These are phyloP conservation scores for Saccharomycopsis amapae DNA, from an alignment of 805 yeast genomes.

Conservation along the genomic window DNA sequence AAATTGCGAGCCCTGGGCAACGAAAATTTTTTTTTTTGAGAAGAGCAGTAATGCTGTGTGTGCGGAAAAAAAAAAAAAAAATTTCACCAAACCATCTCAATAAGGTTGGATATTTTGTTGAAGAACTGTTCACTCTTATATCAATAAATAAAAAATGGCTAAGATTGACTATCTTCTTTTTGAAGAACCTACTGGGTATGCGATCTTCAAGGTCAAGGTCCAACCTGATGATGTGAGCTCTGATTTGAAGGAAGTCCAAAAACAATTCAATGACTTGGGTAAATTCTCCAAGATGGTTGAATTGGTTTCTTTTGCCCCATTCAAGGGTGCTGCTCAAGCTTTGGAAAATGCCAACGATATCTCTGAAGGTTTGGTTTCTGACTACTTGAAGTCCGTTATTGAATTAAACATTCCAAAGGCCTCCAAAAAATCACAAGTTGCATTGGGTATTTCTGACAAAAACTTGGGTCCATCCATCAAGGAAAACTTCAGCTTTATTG, in stretches of 20 bases:
- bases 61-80: too few relatives aligned
- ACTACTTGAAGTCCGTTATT: constrained; percentile 79
- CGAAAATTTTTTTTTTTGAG: too few relatives aligned
- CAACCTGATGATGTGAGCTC: constrained; percentile 94
- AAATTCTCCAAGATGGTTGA: constrained; percentile 89
- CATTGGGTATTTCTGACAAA: constrained; percentile 87
- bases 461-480: constrained; percentile 95
- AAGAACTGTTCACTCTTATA: too few relatives aligned
- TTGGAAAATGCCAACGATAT: constrained; percentile 96
- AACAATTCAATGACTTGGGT: constrained; percentile 76
- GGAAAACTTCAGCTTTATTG: constrained; percentile 81
- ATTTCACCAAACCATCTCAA: too few relatives aligned
- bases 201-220: constrained; percentile 84
- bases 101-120: too few relatives aligned
- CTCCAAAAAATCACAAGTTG: constrained; percentile 53
- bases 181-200: constrained; percentile 99
- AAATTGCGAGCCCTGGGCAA: too few relatives aligned
- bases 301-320: constrained; percentile 92
- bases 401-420: constrained; percentile 87
- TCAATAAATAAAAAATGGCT: constrained; percentile 9
- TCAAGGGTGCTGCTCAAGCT: constrained; percentile 99
- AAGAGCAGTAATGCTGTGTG: too few relatives aligned
- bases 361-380: constrained; percentile 93
- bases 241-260: constrained; percentile 88
- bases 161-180: constrained; percentile 72